These are phyloP conservation scores for Apodospora peruviana DNA, from an alignment of 495 filamentous ascomycete genomes.

Conservation along the genomic window DNA sequence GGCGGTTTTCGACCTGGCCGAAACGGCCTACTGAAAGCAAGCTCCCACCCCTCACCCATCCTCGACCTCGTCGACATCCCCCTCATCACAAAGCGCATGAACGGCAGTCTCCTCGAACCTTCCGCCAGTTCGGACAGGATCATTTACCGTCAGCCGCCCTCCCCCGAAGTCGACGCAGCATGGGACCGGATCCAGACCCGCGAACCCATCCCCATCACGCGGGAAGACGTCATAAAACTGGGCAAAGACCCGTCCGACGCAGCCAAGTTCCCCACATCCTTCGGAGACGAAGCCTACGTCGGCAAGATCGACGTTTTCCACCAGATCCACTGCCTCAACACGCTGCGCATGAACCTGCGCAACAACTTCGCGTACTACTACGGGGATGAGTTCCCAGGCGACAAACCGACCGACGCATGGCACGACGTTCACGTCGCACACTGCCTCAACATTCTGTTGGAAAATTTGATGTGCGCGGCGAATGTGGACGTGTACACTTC, in stretches of 20 bases:
- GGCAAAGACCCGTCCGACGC: constrained; percentile 3
- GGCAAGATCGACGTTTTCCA: constrained; percentile 4
- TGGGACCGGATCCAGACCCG: neutral
- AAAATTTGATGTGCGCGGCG: constrained; percentile 5
- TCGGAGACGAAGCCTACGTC: neutral
- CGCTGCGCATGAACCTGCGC: neutral
- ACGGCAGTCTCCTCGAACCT: neutral
- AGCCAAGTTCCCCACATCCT: neutral
- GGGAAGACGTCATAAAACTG: neutral
- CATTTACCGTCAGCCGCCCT: neutral
- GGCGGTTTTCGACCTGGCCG: no score
- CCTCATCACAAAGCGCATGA: neutral
- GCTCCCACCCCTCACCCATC: no score
- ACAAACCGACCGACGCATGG: neutral
- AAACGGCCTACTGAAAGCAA: no score
- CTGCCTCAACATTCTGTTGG: neutral
- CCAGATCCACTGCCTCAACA: constrained; percentile 7
- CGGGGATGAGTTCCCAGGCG: neutral
- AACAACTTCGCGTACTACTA: constrained; percentile 5
- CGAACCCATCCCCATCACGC: neutral
- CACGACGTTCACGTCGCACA: constrained; percentile 4
- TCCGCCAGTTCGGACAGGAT: no score
- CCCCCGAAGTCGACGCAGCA: constrained; percentile 1
- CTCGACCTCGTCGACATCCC: neutral
- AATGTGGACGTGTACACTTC: neutral